phyloP scores from a whole-genome alignment of 176 grass and related monocot species.

The Carex pumila region DNA sequence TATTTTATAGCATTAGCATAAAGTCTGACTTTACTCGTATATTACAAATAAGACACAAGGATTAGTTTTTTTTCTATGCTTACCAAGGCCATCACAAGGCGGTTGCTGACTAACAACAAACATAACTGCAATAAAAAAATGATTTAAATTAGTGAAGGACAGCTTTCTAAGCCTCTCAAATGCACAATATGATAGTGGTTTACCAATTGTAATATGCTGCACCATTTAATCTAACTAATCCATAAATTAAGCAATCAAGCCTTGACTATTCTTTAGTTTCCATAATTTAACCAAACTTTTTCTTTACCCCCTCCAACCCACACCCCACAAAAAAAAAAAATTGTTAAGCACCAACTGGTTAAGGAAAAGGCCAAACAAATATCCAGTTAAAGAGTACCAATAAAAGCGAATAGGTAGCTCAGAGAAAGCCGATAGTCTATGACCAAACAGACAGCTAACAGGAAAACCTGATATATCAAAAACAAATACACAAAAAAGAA shows the following conservation, averaged over 20 bases:
- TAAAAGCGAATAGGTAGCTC: slow-evolving; percentile 67
- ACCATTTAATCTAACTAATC: not conserved
- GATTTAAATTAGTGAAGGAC: not conserved
- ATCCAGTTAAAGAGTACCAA: slow-evolving; percentile 40
- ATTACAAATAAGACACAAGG: not conserved
- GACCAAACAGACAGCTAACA: slow-evolving; percentile 64
- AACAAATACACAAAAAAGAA: not conserved
- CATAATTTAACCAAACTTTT: not conserved
- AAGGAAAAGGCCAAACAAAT: slow-evolving; percentile 14
- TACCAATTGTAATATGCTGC: not conserved
- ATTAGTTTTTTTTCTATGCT: not conserved
- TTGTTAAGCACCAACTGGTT: not conserved
- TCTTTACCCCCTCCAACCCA: not conserved
- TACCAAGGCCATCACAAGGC: slow-evolving; percentile 72
- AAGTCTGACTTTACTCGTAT: not conserved
- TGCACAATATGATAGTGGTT: not conserved
- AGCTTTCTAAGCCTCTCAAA: not conserved
- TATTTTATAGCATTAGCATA: not conserved
- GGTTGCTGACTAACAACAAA: slow-evolving; percentile 76
- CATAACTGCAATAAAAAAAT: slow-evolving; percentile 61
- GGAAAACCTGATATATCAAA: slow-evolving; percentile 49
- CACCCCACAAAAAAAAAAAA: not conserved
- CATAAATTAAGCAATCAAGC: not conserved
- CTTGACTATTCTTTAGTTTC: not conserved
- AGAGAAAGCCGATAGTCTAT: slow-evolving; percentile 66